phyloP scores from a whole-genome alignment of 345 rosid species.

The Dimocarpus longan region DNA sequence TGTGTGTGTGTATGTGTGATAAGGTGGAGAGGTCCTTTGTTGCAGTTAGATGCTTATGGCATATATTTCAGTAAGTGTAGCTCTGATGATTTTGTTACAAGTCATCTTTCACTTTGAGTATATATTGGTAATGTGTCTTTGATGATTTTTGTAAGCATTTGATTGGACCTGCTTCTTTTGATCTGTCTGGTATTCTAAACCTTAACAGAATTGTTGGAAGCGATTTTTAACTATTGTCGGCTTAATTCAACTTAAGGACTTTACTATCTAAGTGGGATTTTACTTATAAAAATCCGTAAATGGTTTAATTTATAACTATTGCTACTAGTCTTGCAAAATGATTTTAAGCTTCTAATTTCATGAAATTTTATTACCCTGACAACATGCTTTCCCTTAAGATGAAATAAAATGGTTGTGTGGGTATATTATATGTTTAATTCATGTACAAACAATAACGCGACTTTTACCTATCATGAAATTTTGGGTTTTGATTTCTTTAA shows the following conservation, averaged over 20 bases:
- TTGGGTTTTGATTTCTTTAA: no score
- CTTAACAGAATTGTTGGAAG: neutral
- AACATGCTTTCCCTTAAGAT: neutral
- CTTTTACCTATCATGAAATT: neutral
- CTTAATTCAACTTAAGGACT: neutral
- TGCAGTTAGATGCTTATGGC: neutral
- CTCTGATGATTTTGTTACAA: neutral
- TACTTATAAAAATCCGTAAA: no score
- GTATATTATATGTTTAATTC: neutral
- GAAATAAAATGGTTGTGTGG: neutral
- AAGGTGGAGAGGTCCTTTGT: neutral
- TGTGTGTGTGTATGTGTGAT: neutral
- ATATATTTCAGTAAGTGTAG: neutral
- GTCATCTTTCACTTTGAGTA: neutral
- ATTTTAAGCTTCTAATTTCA: neutral
- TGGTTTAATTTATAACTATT: no score
- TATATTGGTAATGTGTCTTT: neutral
- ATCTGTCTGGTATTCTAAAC: neutral
- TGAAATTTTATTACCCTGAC: neutral
- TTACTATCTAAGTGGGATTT: no score
- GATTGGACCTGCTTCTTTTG: neutral
- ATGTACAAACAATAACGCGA: neutral
- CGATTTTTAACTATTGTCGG: neutral
- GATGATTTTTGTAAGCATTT: conserved; percentile 6
- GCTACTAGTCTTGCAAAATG: neutral